Percentiles rank a stretch among this genome's conserved stretches.
Evolutionary conservation across 495 filamentous ascomycete genomes (phyloP).

Genomic region (Ramalina peruviana): DNA sequence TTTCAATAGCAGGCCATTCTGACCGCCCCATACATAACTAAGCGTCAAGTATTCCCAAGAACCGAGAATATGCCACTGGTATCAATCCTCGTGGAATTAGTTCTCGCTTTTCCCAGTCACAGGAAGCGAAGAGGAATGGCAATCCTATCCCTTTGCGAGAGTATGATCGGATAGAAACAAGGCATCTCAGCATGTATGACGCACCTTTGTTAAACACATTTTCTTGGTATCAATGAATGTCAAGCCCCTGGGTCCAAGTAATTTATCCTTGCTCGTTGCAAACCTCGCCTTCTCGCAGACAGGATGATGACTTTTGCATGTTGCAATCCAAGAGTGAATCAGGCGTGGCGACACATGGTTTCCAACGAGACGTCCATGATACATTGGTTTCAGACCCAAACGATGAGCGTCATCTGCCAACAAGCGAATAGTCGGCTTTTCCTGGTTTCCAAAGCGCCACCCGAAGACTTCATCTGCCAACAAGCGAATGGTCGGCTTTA

Average conservation of each 20-base stretch:
- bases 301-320: neutral
- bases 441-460: neutral
- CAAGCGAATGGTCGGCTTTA: too few relatives aligned
- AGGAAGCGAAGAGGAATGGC: too few relatives aligned
- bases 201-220: neutral
- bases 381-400: neutral
- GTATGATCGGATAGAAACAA: too few relatives aligned
- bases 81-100: neutral
- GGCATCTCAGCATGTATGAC: too few relatives aligned
- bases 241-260: neutral
- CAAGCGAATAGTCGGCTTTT: neutral
- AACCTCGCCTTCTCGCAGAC: neutral
- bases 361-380: neutral
- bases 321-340: neutral
- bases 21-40: slow-evolving; percentile 24
- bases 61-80: neutral
- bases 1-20: slow-evolving; percentile 11
- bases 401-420: slow-evolving; percentile 2
- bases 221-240: neutral
- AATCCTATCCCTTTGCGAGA: too few relatives aligned
- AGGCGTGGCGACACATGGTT: slow-evolving; percentile 1
- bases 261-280: neutral
- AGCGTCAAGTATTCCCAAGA: slow-evolving; percentile 10
- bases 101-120: too few relatives aligned
- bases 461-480: too few relatives aligned